Base-by-base conservation (phyloP, 352 stramenopile genomes). In the Chrysophaeum taylorii region DNA sequence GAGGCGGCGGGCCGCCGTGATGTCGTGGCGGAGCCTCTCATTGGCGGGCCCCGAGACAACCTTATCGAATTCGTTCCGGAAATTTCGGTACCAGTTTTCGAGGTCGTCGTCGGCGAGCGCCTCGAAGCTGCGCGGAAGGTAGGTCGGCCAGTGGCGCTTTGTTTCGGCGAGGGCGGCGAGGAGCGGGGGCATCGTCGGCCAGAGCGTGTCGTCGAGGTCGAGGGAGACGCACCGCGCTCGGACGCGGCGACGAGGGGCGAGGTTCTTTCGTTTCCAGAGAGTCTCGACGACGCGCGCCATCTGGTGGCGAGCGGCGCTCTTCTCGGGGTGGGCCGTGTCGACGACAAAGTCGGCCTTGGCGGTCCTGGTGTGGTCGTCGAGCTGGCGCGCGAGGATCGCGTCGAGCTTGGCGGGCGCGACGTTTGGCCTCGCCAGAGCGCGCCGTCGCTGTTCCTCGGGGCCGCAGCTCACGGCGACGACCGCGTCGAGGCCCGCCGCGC, bases 151-250 rank as follows among this genome's bases (percentile, higher is more conserved):
- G 57, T 66, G 31, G 14, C 15, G 33, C n/a, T n/a, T n/a, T n/a
- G n/a, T n/a, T n/a, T n/a, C n/a, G 2, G 7, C 33, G 21, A 7
- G 18, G 5, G 31, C 31, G 7, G 4, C 5, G 33, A 31, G 14
- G 18, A 66, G 31, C 33, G 57, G 57, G 33, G 57, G 57, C 57
- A 23, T 12, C 33, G 57, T 66, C 31, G 57, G 57, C 57, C 57
- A 66, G 57, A 66, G 7, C 57, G 57, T 66, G 57, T 66, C 45
- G 57, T 66, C 57, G 33, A 66, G 57, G 36, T 66, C 57, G 15
- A 66, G 45, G 33, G 57, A 37, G 1, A 66, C 57, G 35, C 45
- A 57, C 2, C 15, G 50, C 50, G 1, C 50, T n/a, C n/a, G n/a
- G n/a, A n/a, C n/a, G n/a, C n/a, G n/a, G n/a, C n/a, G n/a, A n/a